These are phyloP conservation scores for Phialophora verrucosa DNA, from an alignment of 2,329 filamentous ascomycete species.

Conservation along the genomic window DNA sequence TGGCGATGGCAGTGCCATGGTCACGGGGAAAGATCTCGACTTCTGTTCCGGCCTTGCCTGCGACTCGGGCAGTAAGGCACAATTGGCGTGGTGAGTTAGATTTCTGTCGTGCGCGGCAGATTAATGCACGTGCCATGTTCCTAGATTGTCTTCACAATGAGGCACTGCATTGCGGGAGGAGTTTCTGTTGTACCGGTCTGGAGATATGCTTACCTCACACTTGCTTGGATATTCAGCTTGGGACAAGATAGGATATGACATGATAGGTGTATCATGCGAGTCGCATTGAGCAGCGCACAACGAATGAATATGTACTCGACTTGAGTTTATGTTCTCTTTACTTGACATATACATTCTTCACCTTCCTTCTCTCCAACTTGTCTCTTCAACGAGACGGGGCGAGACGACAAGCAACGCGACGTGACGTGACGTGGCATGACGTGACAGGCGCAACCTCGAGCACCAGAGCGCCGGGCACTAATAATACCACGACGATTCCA, in stretches of 20 bases:
- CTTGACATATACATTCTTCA: not conserved
- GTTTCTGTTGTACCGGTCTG: not conserved
- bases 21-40: constrained; percentile 1
- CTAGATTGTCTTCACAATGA: not conserved
- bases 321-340: not conserved
- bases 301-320: not conserved
- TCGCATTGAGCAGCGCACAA: not conserved
- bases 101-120: not conserved
- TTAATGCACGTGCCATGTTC: not conserved
- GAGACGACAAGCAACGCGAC: no score
- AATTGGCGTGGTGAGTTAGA: not conserved
- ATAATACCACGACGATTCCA: no score
- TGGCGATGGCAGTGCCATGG: not conserved
- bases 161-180: constrained; percentile 1
- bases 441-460: not conserved
- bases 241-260: not conserved
- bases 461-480: no score
- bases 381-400: not conserved
- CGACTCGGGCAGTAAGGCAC: not conserved
- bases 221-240: not conserved
- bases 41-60: constrained; percentile 5
- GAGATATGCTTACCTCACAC: not conserved
- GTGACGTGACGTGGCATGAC: not conserved
- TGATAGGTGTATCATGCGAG: not conserved
- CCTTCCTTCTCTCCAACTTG: not conserved